Conservation (phyloP, 1,139 yeast genomes). For the Lodderomyces beijingensis region DNA sequence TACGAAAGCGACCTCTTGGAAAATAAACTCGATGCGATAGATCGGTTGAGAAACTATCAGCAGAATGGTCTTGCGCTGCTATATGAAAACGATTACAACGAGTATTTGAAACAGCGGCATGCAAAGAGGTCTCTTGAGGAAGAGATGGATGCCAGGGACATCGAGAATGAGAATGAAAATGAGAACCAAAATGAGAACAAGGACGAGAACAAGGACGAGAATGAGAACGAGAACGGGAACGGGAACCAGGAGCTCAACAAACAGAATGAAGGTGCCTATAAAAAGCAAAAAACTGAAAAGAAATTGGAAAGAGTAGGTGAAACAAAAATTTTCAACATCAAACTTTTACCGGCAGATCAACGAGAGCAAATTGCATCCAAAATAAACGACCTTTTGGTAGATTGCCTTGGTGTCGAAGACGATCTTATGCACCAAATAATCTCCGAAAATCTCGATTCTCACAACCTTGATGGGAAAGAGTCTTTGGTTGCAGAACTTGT, state of each 20-base stretch:
- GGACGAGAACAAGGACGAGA: too few species aligned
- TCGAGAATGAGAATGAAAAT: slow-evolving; percentile 16
- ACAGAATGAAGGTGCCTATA: slow-evolving; percentile 4
- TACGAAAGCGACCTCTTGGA: slow-evolving; percentile 35
- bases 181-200: too few species aligned
- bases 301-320: slow-evolving; percentile 6
- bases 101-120: slow-evolving; percentile 33
- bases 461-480: slow-evolving; percentile 24
- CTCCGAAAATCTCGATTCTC: slow-evolving; percentile 29
- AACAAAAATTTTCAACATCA: slow-evolving; percentile 2
- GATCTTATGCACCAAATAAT: slow-evolving; percentile 46
- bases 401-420: slow-evolving; percentile 50
- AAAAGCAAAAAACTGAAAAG: slow-evolving; percentile 2
- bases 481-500: slow-evolving; percentile 40
- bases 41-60: slow-evolving; percentile 23
- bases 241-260: neutral
- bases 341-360: neutral
- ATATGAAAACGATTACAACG: slow-evolving; percentile 35
- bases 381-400: slow-evolving; percentile 43
- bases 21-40: slow-evolving; percentile 33
- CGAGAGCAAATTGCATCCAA: slow-evolving; percentile 23
- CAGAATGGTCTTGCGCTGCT: slow-evolving; percentile 8
- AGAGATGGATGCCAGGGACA: slow-evolving; percentile 20
- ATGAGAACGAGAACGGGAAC: too few species aligned
- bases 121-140: slow-evolving; percentile 33